Evolutionary conservation across 768 basidiomycete species (phyloP), one percentile per base, ranked within the genome.

Genomic region (Holtermannia corniformis): DNA sequence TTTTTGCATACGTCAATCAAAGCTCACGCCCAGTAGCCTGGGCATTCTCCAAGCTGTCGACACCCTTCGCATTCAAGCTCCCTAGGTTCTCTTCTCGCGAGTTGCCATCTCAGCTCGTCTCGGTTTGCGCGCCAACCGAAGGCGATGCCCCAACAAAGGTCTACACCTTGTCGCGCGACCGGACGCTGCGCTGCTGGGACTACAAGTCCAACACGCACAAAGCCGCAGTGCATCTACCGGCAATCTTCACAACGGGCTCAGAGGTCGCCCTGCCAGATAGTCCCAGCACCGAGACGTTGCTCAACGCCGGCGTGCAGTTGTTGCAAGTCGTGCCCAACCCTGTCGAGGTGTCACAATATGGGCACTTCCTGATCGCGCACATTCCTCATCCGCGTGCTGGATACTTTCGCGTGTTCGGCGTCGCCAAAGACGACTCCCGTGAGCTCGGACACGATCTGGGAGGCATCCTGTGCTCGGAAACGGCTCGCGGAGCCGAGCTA

Each of bases 141-240:
- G 48, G 49, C 19, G 46, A 52, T 12, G 42, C 51, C 2, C 26
- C 37, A 21, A 16, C 48, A 16, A 23, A 55, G 2, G 32, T 60
- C 1, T 93, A 87, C 81, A 84, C 89, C 1, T 78, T 97, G 41
- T 90, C 91, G 7, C 78, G 89, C 50, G 89, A 95, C 75, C 79
- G 85, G 50, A 84, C 82, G 27, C 76, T 97, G 41, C 80, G 89
- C 37, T 76, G 86, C 41, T 96, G 91, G 91, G 84, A 85, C 58
- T 50, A 70, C 21, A 47, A 57, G 11, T 47, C 57, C 2, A 61
- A 60, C 16, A 24, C 37, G 0, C 61, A 60, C 28, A 52, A 62
- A 14, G 54, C 58, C 4, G 59, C 82, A 24, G 80, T 83, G 10
- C 7, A 7, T 37, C 32, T 37, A 23, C 21, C 46, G 5, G 41